phyloP scores from a whole-genome alignment of 768 basidiomycete genomes.

The Russula dissimulans region DNA sequence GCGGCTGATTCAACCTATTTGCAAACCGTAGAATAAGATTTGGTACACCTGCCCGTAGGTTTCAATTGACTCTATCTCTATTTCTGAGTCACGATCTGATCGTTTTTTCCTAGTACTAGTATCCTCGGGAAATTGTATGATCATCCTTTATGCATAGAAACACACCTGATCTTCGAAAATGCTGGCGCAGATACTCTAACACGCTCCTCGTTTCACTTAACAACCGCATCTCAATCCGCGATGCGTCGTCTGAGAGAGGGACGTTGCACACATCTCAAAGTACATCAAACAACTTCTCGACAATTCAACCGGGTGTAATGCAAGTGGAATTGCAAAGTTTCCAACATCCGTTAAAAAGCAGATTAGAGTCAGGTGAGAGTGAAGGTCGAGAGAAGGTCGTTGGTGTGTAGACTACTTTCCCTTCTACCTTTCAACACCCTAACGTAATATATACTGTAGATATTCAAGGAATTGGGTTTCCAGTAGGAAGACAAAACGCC shows the following conservation, averaged over 20 bases:
- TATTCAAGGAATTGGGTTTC: too few species aligned
- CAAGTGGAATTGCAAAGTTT: too few species aligned
- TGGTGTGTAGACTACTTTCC: too few species aligned
- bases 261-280: too few species aligned
- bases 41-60: slow-evolving; percentile 11
- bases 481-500: too few species aligned
- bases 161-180: background rate
- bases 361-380: too few species aligned
- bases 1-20: background rate
- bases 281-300: too few species aligned
- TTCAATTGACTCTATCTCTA: background rate
- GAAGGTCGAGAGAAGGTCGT: too few species aligned
- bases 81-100: background rate
- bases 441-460: too few species aligned
- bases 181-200: slow-evolving; percentile 5
- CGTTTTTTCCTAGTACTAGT: background rate
- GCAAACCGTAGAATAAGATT: background rate
- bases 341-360: too few species aligned
- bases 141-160: background rate
- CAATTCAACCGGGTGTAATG: too few species aligned
- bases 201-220: slow-evolving; percentile 7
- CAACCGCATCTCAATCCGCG: slow-evolving; percentile 5
- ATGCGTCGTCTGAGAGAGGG: background rate
- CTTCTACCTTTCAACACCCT: too few species aligned
- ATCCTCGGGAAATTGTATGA: slow-evolving; percentile 8